phyloP scores from a whole-genome alignment of 305 asterid species.

The Rubia balearica region DNA sequence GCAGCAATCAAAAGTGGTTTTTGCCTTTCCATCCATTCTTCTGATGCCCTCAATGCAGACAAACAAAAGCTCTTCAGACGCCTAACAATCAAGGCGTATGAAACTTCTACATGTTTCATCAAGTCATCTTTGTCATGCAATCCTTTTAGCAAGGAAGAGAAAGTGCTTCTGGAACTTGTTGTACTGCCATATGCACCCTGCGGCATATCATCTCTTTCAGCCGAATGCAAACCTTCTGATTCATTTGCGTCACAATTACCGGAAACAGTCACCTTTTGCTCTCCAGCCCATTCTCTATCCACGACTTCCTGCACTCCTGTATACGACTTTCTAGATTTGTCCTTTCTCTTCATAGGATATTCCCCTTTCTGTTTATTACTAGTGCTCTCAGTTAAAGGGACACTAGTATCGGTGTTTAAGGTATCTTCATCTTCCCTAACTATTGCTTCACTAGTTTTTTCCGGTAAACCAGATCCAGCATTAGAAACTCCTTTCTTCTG shows the following conservation, averaged over 20 bases:
- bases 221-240: slow-evolving; percentile 29
- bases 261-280: slow-evolving; percentile 25
- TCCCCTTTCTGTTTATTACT: slow-evolving; percentile 28
- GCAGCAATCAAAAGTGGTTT: slow-evolving; percentile 40
- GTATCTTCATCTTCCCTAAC: slow-evolving; percentile 31
- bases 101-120: slow-evolving; percentile 33
- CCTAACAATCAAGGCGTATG: slow-evolving; percentile 46
- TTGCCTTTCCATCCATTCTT: slow-evolving; percentile 61
- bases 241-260: slow-evolving; percentile 32
- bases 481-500: slow-evolving; percentile 39
- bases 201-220: slow-evolving; percentile 28
- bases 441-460: slow-evolving; percentile 33
- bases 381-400: slow-evolving; percentile 27
- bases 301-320: slow-evolving; percentile 37
- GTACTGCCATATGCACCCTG: slow-evolving; percentile 17
- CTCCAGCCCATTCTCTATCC: slow-evolving; percentile 27
- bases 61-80: slow-evolving; percentile 42
- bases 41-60: slow-evolving; percentile 46
- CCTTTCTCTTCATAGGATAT: slow-evolving; percentile 42
- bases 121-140: slow-evolving; percentile 24
- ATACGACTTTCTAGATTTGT: slow-evolving; percentile 43
- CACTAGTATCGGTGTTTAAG: slow-evolving; percentile 30
- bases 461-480: slow-evolving; percentile 38
- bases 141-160: slow-evolving; percentile 25
- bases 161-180: slow-evolving; percentile 20